These are phyloP conservation scores for Aspergillus affinis DNA, from an alignment of 495 filamentous ascomycete genomes.

Conservation along the genomic window DNA sequence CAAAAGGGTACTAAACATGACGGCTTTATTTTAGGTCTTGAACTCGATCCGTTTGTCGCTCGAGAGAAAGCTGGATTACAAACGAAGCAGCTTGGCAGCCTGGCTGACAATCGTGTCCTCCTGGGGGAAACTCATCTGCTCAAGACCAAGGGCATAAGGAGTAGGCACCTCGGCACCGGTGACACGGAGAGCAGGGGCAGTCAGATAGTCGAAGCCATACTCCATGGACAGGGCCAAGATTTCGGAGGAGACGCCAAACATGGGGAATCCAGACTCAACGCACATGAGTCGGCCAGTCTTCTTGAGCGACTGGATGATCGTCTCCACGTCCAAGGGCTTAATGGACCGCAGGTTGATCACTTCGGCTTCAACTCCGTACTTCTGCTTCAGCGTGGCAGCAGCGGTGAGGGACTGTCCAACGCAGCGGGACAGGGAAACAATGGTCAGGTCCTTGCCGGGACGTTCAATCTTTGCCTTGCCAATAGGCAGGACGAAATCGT, in stretches of 20 bases:
- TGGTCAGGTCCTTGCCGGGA: constrained; percentile 89
- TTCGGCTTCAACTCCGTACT: constrained; percentile 93
- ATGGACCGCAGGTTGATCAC: constrained; percentile 97
- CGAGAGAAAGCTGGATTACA: constrained; percentile 48
- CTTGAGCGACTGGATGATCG: constrained; percentile 94
- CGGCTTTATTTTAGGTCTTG: constrained; percentile 31
- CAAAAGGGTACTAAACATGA: constrained; percentile 37
- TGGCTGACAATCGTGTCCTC: constrained; percentile 80
- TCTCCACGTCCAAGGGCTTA: constrained; percentile 94
- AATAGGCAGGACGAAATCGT: constrained; percentile 93
- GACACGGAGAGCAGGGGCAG: constrained; percentile 87
- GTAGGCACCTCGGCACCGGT: constrained; percentile 96
- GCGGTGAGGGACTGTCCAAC: constrained; percentile 90
- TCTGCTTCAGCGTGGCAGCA: constrained; percentile 86
- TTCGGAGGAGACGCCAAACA: constrained; percentile 88
- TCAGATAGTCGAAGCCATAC: constrained; percentile 96
- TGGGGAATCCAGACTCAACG: constrained; percentile 94
- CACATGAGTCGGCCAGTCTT: constrained; percentile 92
- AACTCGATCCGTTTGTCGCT: constrained; percentile 11
- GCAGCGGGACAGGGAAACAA: constrained; percentile 90
- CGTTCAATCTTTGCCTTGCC: constrained; percentile 99
- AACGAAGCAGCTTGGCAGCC: constrained; percentile 76
- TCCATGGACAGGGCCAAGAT: constrained; percentile 93
- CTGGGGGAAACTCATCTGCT: constrained; percentile 89
- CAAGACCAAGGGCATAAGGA: constrained; percentile 83